Evolutionary conservation across 176 grass and related monocot genomes (phyloP).

Genomic region (Oryza australiensis): DNA sequence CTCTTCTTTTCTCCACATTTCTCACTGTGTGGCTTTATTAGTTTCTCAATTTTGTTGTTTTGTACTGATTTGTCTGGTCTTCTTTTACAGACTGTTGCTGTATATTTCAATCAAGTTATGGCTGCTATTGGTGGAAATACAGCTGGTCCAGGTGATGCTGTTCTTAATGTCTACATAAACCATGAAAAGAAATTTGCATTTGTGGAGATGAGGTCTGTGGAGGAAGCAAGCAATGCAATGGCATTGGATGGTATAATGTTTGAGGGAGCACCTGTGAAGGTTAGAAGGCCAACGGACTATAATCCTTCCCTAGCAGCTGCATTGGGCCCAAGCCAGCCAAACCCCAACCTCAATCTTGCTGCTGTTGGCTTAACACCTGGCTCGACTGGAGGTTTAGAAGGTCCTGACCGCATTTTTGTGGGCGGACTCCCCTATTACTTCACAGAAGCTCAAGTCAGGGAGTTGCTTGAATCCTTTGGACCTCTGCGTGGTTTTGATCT

Average conservation of each 20-base stretch:
- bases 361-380: constrained; percentile 88
- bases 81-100: constrained; percentile 78
- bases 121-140: constrained; percentile 95
- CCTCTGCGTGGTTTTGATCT: constrained; percentile 93
- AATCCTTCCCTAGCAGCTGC: constrained; percentile 95
- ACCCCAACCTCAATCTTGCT: constrained; percentile 90
- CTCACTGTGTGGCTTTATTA: neutral
- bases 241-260: constrained; percentile 97
- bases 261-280: constrained; percentile 94
- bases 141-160: constrained; percentile 96
- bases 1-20: neutral
- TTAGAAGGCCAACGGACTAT: constrained; percentile 91
- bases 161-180: constrained; percentile 99
- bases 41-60: neutral
- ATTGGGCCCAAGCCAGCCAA: constrained; percentile 92
- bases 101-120: constrained; percentile 97
- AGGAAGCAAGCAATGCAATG: constrained; percentile 99
- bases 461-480: constrained; percentile 95
- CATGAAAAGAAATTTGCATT: constrained; percentile 99
- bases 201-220: constrained; percentile 99
- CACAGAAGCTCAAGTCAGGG: constrained; percentile 90
- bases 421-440: constrained; percentile 98
- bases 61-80: neutral
- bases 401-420: constrained; percentile 94
- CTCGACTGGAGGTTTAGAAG: constrained; percentile 92